Base-by-base conservation (phyloP, 192 early-diverging fungal species). In the Rhizophagus sp. region DNA sequence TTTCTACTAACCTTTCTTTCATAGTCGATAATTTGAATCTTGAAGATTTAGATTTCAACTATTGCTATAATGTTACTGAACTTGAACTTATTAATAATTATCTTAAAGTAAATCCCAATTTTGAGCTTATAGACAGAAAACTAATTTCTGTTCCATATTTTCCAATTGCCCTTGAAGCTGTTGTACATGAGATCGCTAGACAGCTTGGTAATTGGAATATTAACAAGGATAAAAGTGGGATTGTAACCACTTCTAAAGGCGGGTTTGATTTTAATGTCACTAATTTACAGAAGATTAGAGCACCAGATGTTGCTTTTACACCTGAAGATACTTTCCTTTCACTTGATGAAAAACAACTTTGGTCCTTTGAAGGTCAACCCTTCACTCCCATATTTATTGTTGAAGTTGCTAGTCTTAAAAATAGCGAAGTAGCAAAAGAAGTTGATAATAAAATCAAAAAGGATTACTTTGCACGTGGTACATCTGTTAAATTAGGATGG, bases 141-240 rank as follows among this genome's bases (percentile, higher is more conserved):
- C 15, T 73, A 36, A 11, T 80, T 63, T 41, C 79, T 15, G 52
- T 80, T 61, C 0, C 34, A 39, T 70, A 80, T 63, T 49, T 10
- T 25, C 52, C 79, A n/a, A 57, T 62, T 3, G 11, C 30, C 7
- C 75, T 47, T 17, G 72, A 80, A 34, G 27, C 66, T 73, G 41
- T 61, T 33, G 72, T 65, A 50, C 17, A 6, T 19, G 62, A 62
- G 33, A 80, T 80, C 34, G 3, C 27, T 1, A 34, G 62, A 4
- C 71, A 80, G 47, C 62, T 80, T 41, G 2, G 25, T 44, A 80
- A 75, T 39, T 80, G 72, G 79, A 80, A 80, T 33, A 25, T 80
- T n/a, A 50, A 65, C 0, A 13, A 25, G 8, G 5, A 36, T 36
- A 0, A 3, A 36, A 1, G 2, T 36, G 36, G 36, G 0, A 2